Percentiles rank a stretch among this genome's conserved stretches.
Conservation (phyloP, 2,329 filamentous ascomycete genomes). For the Fusarium anthophilum region DNA sequence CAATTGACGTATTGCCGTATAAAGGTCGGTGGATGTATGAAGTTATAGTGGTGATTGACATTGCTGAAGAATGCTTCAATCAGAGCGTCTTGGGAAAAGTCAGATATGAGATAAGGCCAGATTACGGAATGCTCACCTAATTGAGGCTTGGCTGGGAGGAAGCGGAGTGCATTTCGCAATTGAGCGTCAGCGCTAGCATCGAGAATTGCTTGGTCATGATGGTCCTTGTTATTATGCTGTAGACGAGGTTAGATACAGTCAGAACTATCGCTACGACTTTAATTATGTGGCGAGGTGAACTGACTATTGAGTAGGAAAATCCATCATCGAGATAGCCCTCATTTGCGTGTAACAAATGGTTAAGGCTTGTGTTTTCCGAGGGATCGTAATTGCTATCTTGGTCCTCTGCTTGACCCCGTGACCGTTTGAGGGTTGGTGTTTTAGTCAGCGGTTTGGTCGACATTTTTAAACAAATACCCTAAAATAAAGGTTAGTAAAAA, state of each 20-base stretch:
- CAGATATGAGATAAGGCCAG: not conserved
- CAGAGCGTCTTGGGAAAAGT: not conserved
- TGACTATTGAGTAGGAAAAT: not conserved
- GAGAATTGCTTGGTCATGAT: not conserved
- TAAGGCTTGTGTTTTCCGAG: not conserved
- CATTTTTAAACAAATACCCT: not conserved
- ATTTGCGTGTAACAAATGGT: not conserved
- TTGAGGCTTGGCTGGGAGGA: not conserved
- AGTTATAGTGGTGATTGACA: constrained; percentile 17
- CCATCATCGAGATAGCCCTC: not conserved
- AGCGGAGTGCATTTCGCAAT: not conserved
- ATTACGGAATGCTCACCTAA: not conserved
- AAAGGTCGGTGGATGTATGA: not conserved
- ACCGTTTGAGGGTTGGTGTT: not conserved
- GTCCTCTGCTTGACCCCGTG: not conserved
- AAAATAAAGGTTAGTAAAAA: not conserved
- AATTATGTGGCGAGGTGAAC: not conserved
- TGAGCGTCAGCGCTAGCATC: not conserved
- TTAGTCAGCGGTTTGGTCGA: not conserved
- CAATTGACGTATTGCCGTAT: constrained; percentile 9
- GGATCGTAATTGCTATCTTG: not conserved
- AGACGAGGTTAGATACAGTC: not conserved
- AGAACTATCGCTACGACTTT: not conserved
- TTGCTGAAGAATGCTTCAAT: constrained; percentile 19
- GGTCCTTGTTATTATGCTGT: not conserved